These are phyloP conservation scores for Rhytidhysteron rufulum DNA, from an alignment of 2,329 filamentous ascomycete species.

Conservation along the genomic window DNA sequence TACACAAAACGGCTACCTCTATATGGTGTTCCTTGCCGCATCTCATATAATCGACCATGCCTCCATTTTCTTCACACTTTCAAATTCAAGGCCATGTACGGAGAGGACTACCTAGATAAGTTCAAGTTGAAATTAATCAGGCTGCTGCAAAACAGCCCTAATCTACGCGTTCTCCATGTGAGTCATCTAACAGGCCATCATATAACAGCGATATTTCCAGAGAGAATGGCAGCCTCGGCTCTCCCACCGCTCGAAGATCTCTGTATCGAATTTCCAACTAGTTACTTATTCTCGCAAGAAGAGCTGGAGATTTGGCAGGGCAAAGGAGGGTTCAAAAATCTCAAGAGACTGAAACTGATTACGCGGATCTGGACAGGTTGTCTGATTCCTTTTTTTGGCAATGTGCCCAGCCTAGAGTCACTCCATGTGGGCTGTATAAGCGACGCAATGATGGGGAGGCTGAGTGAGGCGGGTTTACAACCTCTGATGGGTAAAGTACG, in stretches of 20 bases:
- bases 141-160: background rate
- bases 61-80: constrained; percentile 1
- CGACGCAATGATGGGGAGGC: background rate
- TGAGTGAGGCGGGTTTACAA: too few species aligned
- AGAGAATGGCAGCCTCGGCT: background rate
- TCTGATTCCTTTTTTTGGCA: background rate
- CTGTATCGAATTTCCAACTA: background rate
- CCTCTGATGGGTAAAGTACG: background rate
- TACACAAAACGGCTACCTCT: background rate
- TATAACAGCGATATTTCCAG: background rate
- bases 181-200: background rate
- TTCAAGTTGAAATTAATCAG: background rate
- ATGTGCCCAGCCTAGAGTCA: constrained; percentile 1
- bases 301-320: background rate
- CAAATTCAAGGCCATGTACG: background rate
- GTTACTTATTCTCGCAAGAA: background rate
- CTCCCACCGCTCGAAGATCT: constrained; percentile 1
- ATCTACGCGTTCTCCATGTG: background rate
- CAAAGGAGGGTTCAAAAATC: constrained; percentile 1
- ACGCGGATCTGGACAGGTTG: background rate
- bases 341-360: constrained; percentile 1
- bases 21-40: background rate
- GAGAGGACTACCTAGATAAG: background rate
- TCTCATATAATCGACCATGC: too few species aligned
- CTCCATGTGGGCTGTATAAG: background rate